Percentiles rank a stretch among this genome's conserved stretches.
phyloP scores from a whole-genome alignment of 129 eudicot genomes.

The Centaurea solstitialis region DNA sequence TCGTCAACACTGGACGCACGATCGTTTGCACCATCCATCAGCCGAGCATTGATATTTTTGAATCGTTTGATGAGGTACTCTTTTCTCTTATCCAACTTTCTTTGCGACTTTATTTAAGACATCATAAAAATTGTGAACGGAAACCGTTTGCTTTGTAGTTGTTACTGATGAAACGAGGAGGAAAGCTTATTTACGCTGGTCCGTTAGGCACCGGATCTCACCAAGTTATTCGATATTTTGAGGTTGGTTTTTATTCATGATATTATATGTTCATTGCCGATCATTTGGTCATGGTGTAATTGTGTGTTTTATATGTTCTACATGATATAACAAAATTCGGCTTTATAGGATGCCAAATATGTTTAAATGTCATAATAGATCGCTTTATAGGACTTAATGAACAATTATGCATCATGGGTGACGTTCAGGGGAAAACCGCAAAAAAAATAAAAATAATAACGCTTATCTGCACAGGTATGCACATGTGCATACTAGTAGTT shows the following conservation, averaged over 20 bases:
- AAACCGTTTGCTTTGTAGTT: conserved; percentile 37
- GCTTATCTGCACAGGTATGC: too few relatives aligned
- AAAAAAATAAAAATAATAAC: too few relatives aligned
- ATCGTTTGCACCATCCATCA: conserved; percentile 98
- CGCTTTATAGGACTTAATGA: background rate
- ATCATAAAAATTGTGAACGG: background rate
- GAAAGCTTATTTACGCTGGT: conserved; percentile 87
- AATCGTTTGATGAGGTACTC: conserved; percentile 94
- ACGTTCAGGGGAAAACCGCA: too few relatives aligned
- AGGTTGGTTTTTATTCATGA: conserved; percentile 46
- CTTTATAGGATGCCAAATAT: background rate
- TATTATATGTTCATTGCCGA: background rate
- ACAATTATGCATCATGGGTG: background rate
- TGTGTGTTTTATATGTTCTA: background rate
- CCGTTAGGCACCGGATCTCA: conserved; percentile 71
- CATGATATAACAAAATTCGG: background rate
- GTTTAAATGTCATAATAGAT: background rate
- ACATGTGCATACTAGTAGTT: too few relatives aligned
- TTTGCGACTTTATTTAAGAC: background rate
- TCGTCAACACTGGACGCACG: conserved; percentile 92
- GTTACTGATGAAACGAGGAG: conserved; percentile 86
- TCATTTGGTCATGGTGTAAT: background rate
- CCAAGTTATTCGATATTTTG: conserved; percentile 65
- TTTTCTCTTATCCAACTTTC: background rate
- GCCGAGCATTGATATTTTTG: conserved; percentile 95